phyloP scores from a whole-genome alignment of 805 yeast genomes.

The Candida hungchunana region DNA sequence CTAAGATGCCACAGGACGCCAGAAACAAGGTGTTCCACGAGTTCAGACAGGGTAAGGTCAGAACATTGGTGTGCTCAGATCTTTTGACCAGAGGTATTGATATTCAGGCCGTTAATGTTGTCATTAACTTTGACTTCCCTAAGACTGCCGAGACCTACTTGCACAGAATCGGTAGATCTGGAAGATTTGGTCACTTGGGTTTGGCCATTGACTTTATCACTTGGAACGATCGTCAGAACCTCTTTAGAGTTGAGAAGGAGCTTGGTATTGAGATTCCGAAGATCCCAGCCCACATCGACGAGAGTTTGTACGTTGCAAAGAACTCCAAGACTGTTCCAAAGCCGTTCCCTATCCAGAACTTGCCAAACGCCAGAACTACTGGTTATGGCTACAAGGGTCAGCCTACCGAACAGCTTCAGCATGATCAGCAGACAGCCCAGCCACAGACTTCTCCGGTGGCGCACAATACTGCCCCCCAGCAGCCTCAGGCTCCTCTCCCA shows the following conservation, averaged over 20 bases:
- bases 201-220: constrained; percentile 93
- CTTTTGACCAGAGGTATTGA: constrained; percentile 97
- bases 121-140: constrained; percentile 97
- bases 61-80: constrained; percentile 96
- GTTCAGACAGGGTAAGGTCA: constrained; percentile 95
- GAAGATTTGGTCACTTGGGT: constrained; percentile 98
- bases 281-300: constrained; percentile 91
- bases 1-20: constrained; percentile 95
- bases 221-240: constrained; percentile 92
- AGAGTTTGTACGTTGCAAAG: constrained; percentile 80
- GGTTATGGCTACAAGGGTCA: constrained; percentile 46
- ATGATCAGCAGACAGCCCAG: constrained; percentile 21
- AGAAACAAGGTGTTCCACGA: constrained; percentile 98
- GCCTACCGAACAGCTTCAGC: constrained; percentile 29
- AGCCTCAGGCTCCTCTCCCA: constrained; percentile 19
- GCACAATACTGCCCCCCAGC: constrained; percentile 23
- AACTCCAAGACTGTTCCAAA: constrained; percentile 72
- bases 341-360: constrained; percentile 75
- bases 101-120: constrained; percentile 98
- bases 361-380: constrained; percentile 37
- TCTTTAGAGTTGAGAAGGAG: constrained; percentile 95
- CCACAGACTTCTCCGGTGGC: constrained; percentile 16
- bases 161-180: constrained; percentile 98
- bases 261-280: constrained; percentile 96
- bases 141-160: constrained; percentile 95